These are phyloP conservation scores for Carex scoparia DNA, from an alignment of 176 grass and related monocot species.

Conservation along the genomic window DNA sequence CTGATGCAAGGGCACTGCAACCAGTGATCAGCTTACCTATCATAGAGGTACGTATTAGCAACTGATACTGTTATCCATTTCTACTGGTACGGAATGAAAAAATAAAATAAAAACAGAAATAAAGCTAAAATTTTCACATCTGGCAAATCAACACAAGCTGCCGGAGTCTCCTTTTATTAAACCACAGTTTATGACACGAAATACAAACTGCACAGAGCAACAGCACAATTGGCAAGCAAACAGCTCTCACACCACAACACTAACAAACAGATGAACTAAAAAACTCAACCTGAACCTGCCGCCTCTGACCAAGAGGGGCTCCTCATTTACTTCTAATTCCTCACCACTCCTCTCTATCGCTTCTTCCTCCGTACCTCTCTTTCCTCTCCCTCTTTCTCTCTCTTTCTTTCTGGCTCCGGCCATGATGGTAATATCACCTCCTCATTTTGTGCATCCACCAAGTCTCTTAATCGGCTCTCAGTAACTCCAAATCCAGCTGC, in stretches of 20 bases:
- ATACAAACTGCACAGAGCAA: background rate
- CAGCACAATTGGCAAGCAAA: background rate
- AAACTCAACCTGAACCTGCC: background rate
- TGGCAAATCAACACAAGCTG: background rate
- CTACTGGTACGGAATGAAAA: background rate
- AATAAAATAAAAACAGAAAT: background rate
- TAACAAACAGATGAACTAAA: background rate
- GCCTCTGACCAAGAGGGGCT: background rate
- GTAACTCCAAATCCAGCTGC: conserved; percentile 54
- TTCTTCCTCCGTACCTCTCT: background rate
- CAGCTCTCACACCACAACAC: background rate
- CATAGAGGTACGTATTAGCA: background rate
- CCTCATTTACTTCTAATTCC: background rate
- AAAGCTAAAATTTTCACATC: background rate
- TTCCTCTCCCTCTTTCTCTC: background rate
- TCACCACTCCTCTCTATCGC: conserved; percentile 13
- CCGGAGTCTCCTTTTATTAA: background rate
- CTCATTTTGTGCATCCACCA: conserved; percentile 45
- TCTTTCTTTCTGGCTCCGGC: conserved; percentile 14
- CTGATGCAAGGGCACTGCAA: background rate
- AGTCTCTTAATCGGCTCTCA: conserved; percentile 34
- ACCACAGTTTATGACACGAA: background rate
- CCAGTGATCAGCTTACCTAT: no score
- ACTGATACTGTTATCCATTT: background rate
- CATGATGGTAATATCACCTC: conserved; percentile 46